Percentiles rank a stretch among this genome's conserved stretches.
phyloP scores from a whole-genome alignment of 1,284 basidiomycete species.

The Vanrija sp. region DNA sequence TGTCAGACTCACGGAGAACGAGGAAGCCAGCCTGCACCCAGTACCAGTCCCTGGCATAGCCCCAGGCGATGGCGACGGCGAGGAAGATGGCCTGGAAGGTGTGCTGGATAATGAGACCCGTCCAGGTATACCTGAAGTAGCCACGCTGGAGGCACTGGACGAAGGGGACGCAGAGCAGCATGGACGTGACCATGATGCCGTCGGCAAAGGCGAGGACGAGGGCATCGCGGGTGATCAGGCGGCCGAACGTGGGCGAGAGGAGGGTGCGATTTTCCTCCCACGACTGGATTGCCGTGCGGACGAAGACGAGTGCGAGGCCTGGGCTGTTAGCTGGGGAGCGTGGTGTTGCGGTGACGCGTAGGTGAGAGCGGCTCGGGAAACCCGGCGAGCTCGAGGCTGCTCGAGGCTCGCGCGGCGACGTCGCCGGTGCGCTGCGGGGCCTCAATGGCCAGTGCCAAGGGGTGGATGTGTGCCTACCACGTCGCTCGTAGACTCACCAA shows the following conservation, averaged over 20 bases:
- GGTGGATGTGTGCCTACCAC: not conserved
- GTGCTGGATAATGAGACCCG: constrained; percentile 73
- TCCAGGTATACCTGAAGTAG: constrained; percentile 73
- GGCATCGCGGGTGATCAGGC: constrained; percentile 82
- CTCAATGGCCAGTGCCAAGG: too few relatives aligned
- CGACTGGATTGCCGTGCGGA: constrained; percentile 69
- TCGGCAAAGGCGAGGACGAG: constrained; percentile 80
- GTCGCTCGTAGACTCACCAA: constrained; percentile 38
- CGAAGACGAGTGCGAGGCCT: constrained; percentile 72
- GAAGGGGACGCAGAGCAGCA: constrained; percentile 74
- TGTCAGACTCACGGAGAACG: constrained; percentile 60
- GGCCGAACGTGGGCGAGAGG: constrained; percentile 75
- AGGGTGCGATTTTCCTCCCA: constrained; percentile 73
- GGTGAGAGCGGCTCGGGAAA: not conserved
- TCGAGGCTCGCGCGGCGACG: too few relatives aligned
- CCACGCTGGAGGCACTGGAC: constrained; percentile 69
- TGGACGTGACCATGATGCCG: constrained; percentile 69
- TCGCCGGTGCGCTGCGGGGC: not conserved
- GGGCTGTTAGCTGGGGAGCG: constrained; percentile 45
- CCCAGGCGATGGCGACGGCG: constrained; percentile 58
- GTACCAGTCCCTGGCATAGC: constrained; percentile 72
- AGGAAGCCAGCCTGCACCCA: constrained; percentile 98
- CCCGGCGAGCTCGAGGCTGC: not conserved
- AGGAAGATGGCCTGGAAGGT: constrained; percentile 67
- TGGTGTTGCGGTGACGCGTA: too few relatives aligned